phyloP scores from a whole-genome alignment of 179 eudicot species.

The Vitellaria paradoxa region DNA sequence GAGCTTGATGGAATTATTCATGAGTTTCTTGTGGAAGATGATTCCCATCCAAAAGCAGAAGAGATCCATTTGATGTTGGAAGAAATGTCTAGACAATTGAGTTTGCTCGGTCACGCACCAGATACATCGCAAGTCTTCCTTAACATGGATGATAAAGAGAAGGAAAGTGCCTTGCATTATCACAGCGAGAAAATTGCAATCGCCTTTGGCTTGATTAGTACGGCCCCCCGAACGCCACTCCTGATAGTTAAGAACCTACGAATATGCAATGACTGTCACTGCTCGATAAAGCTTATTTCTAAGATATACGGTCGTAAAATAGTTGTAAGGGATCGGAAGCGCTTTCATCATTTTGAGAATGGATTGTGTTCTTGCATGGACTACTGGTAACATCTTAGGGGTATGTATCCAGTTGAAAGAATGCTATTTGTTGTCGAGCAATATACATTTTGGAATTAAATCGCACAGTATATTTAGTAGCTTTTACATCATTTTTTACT shows the following conservation, averaged over 20 bases:
- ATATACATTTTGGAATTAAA: not conserved
- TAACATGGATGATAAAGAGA: conserved; percentile 42
- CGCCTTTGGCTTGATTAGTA: conserved; percentile 58
- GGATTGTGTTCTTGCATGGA: conserved; percentile 65
- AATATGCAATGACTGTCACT: conserved; percentile 58
- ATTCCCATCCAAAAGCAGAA: conserved; percentile 30
- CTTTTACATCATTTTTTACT: not conserved
- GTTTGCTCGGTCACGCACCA: conserved; percentile 33
- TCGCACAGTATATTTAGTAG: not conserved
- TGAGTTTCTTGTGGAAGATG: conserved; percentile 52
- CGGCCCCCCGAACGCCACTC: conserved; percentile 42
- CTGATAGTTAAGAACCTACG: conserved; percentile 59
- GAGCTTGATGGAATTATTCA: conserved; percentile 50
- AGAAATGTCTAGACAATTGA: conserved; percentile 35
- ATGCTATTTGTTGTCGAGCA: not conserved
- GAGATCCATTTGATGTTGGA: conserved; percentile 43
- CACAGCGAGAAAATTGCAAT: conserved; percentile 64
- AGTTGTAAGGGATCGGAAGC: conserved; percentile 49
- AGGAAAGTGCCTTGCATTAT: conserved; percentile 32
- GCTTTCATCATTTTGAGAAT: conserved; percentile 64
- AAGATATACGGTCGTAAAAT: conserved; percentile 41
- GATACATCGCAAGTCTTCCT: conserved; percentile 38
- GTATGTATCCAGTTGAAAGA: not conserved
- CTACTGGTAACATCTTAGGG: conserved; percentile 35
- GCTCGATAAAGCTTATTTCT: conserved; percentile 50